These are phyloP conservation scores for Phytopythium ostracodes DNA, from an alignment of 352 stramenopile genomes.

Conservation along the genomic window DNA sequence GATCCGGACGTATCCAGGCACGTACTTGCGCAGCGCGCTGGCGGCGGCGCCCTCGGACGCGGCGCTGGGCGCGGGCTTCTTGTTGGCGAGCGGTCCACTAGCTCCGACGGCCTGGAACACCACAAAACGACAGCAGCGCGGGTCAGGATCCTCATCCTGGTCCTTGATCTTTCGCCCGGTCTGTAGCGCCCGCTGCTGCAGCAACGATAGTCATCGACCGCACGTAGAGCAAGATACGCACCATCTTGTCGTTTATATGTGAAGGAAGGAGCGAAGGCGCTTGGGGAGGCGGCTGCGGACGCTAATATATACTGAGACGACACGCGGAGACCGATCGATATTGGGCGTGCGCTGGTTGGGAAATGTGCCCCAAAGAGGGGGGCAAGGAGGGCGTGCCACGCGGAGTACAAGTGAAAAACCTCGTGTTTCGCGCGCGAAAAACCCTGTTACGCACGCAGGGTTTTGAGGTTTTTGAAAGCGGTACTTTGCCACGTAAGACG, in stretches of 20 bases:
- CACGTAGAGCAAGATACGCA: background rate
- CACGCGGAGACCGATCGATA: background rate
- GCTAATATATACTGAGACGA: no score
- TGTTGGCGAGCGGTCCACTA: slow-evolving; percentile 36
- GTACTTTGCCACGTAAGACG: no score
- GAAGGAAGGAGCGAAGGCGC: no score
- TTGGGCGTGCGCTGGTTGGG: background rate
- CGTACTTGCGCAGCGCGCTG: slow-evolving; percentile 65
- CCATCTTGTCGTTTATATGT: background rate
- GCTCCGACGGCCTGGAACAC: slow-evolving; percentile 36
- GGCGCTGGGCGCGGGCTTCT: slow-evolving; percentile 68
- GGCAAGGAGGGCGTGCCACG: background rate
- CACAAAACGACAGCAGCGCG: no score
- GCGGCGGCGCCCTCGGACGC: slow-evolving; percentile 58
- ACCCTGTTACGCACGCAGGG: no score
- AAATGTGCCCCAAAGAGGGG: background rate
- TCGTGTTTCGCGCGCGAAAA: background rate
- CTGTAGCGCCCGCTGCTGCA: no score
- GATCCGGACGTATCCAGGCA: slow-evolving; percentile 1
- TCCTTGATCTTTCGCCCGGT: no score
- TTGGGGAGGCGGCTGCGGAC: no score
- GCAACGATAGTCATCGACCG: no score
- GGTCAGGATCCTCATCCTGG: no score
- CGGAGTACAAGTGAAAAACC: background rate
- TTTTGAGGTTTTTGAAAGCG: no score